Evolutionary conservation across 2,329 filamentous ascomycete genomes (phyloP).

Genomic region (Fusarium dimerum): DNA sequence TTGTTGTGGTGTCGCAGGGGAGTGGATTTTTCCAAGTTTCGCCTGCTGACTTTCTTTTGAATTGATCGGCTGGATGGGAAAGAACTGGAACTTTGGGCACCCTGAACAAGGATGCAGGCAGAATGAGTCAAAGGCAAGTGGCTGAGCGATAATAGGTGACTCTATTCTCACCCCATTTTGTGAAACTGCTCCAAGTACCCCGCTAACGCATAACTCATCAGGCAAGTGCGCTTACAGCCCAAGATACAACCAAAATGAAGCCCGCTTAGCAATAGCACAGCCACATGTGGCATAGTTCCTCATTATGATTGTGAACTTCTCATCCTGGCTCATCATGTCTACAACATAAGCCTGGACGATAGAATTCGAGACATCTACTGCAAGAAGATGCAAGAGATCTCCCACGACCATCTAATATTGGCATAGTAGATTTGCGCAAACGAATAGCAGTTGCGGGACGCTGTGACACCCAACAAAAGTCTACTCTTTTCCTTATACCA

Average conservation of each 20-base stretch:
- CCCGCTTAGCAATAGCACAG: constrained; percentile 3
- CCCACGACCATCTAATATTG: too few relatives aligned
- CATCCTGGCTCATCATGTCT: neutral
- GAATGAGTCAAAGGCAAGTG: constrained; percentile 20
- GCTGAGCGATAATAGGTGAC: constrained; percentile 1
- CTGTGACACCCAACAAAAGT: neutral
- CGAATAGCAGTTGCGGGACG: neutral
- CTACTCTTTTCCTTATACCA: constrained; percentile 7
- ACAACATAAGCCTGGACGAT: too few relatives aligned
- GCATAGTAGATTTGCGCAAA: too few relatives aligned
- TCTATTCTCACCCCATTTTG: neutral
- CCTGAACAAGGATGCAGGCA: constrained; percentile 9
- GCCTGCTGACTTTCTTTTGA: constrained; percentile 12
- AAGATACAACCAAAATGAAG: neutral
- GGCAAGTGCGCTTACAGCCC: neutral
- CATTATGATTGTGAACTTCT: constrained; percentile 3
- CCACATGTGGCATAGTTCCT: constrained; percentile 5
- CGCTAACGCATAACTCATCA: constrained; percentile 8
- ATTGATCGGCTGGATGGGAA: constrained; percentile 2
- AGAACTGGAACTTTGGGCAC: constrained; percentile 13
- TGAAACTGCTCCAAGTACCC: neutral
- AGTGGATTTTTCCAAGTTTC: constrained; percentile 27
- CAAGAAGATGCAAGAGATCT: too few relatives aligned
- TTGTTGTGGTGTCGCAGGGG: constrained; percentile 28
- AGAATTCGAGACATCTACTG: too few relatives aligned